phyloP scores from a whole-genome alignment of 176 grass and related monocot species.

The Canna indica region DNA sequence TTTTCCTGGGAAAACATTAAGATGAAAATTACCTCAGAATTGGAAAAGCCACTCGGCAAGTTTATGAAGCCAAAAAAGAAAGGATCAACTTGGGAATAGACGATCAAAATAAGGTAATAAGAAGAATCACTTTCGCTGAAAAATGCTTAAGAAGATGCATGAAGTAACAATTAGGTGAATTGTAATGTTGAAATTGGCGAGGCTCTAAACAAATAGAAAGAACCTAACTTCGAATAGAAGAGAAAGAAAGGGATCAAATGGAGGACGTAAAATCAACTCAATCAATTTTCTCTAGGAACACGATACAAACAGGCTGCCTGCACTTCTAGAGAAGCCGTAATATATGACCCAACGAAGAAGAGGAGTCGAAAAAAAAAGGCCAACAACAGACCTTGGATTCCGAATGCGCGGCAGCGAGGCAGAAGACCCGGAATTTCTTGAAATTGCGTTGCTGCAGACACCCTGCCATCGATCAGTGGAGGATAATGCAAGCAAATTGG shows the following conservation, averaged over 20 bases:
- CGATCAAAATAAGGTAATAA: not conserved
- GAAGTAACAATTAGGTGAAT: too few species aligned
- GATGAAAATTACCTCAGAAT: not conserved
- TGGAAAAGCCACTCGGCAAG: not conserved
- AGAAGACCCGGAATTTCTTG: not conserved
- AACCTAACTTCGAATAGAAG: not conserved
- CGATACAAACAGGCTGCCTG: not conserved
- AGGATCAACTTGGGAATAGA: not conserved
- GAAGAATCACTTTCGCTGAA: not conserved
- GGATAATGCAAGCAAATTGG: not conserved
- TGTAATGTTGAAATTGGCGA: not conserved
- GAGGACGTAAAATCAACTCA: not conserved
- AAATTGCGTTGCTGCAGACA: not conserved
- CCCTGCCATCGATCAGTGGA: not conserved
- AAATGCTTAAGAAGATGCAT: not conserved
- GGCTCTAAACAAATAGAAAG: too few species aligned
- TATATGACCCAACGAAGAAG: not conserved
- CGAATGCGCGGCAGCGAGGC: not conserved
- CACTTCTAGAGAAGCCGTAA: not conserved
- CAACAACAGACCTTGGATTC: not conserved
- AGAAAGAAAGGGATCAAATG: not conserved
- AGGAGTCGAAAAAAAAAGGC: not conserved
- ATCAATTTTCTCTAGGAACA: not conserved
- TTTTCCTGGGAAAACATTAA: slow-evolving; percentile 26
- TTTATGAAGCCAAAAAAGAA: not conserved